These are phyloP conservation scores for Juncus effusus DNA, from an alignment of 176 grass and related monocot species.

Conservation along the genomic window DNA sequence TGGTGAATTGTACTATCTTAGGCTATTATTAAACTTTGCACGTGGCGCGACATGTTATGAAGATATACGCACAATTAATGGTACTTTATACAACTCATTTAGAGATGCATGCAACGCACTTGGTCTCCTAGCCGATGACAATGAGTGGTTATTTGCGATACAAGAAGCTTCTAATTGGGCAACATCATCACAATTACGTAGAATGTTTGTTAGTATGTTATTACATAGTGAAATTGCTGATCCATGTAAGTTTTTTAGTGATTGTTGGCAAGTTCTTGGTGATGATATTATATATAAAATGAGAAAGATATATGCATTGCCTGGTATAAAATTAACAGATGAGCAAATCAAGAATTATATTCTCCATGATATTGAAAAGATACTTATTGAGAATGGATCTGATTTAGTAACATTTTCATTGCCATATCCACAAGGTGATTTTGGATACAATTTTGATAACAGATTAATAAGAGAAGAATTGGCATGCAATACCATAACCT, in stretches of 20 bases:
- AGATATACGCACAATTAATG: slow-evolving; percentile 26
- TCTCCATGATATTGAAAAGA: slow-evolving; percentile 9
- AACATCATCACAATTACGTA: background rate
- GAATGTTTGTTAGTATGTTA: slow-evolving; percentile 17
- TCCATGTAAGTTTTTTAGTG: background rate
- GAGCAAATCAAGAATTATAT: background rate
- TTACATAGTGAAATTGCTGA: slow-evolving; percentile 10
- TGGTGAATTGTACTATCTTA: slow-evolving; percentile 29
- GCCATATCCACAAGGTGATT: background rate
- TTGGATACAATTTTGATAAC: background rate
- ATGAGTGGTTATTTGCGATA: background rate
- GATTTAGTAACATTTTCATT: background rate
- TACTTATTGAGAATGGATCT: background rate
- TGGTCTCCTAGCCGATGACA: slow-evolving; percentile 32
- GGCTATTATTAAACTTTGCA: slow-evolving; percentile 26
- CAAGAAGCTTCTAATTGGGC: slow-evolving; percentile 12
- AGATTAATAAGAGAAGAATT: slow-evolving; percentile 1
- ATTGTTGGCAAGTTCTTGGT: slow-evolving; percentile 2
- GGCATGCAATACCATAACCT: background rate
- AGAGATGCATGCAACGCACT: slow-evolving; percentile 30
- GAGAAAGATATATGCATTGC: background rate
- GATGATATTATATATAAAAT: slow-evolving; percentile 14
- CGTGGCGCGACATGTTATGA: slow-evolving; percentile 25
- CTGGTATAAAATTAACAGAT: background rate
- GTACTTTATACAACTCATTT: slow-evolving; percentile 1